Conservation (phyloP, 192 early-diverging fungal species). For the Obelidium mucronatum region DNA sequence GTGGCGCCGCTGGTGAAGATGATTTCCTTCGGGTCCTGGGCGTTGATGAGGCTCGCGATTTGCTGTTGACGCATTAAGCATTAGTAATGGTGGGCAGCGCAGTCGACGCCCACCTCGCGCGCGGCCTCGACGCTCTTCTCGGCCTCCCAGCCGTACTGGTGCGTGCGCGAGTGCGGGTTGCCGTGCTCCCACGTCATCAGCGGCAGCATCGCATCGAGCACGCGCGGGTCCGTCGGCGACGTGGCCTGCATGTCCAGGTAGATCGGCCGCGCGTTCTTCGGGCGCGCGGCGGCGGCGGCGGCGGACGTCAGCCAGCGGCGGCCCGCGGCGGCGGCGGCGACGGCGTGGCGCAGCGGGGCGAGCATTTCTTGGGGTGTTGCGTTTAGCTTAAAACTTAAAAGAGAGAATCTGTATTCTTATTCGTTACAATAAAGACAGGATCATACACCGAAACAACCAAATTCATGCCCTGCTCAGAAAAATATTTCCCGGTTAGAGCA, state of each 20-base stretch:
- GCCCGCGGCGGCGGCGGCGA: background rate
- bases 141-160: constrained; percentile 96
- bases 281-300: background rate
- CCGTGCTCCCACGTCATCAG: constrained; percentile 91
- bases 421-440: background rate
- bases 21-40: constrained; percentile 92
- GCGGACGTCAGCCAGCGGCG: background rate
- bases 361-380: background rate
- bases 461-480: background rate
- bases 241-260: constrained; percentile 95
- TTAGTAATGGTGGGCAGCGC: background rate
- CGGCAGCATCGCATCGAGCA: constrained; percentile 93
- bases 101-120: constrained; percentile 65
- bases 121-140: constrained; percentile 89
- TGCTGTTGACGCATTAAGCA: constrained; percentile 56
- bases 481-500: background rate
- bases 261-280: constrained; percentile 64
- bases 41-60: constrained; percentile 85
- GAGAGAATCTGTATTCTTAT: constrained; percentile 5
- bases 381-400: background rate
- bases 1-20: constrained; percentile 96
- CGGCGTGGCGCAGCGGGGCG: background rate
- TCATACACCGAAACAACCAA: background rate
- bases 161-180: constrained; percentile 97
- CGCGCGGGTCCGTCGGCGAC: constrained; percentile 90